Evolutionary conservation across 2,329 filamentous ascomycete species (phyloP).

Genomic region (Thelonectria blattea): DNA sequence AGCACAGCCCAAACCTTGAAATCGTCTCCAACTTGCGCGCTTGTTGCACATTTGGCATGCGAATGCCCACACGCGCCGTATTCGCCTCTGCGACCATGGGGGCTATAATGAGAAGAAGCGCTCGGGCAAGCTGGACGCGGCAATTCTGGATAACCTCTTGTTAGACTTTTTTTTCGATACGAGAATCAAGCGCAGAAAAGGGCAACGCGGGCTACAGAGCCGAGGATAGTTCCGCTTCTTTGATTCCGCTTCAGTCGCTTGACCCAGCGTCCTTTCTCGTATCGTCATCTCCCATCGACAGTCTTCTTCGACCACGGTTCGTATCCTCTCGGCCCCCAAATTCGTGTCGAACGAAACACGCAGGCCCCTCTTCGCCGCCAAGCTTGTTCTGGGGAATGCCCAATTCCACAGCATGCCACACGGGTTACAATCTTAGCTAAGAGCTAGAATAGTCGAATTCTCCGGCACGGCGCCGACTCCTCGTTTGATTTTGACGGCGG

Average conservation of each 20-base stretch:
- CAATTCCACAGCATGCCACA: constrained; percentile 23
- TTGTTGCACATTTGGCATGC: neutral
- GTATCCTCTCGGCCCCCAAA: constrained; percentile 30
- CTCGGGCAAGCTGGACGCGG: neutral
- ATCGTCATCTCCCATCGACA: constrained; percentile 24
- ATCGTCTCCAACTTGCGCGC: neutral
- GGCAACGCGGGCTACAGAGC: neutral
- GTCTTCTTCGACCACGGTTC: constrained; percentile 20
- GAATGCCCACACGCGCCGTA: constrained; percentile 4
- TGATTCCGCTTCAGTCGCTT: constrained; percentile 5
- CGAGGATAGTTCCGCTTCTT: constrained; percentile 15
- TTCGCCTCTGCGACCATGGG: constrained; percentile 7
- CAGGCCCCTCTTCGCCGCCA: constrained; percentile 8
- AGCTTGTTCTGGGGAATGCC: constrained; percentile 8
- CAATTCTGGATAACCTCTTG: constrained; percentile 8
- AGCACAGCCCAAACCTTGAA: neutral
- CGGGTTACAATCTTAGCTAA: constrained; percentile 30
- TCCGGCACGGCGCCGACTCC: constrained; percentile 1
- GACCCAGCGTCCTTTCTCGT: constrained; percentile 21
- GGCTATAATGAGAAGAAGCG: neutral
- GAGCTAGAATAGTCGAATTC: constrained; percentile 27
- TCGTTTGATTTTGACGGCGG: constrained; percentile 4
- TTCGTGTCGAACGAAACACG: constrained; percentile 3
- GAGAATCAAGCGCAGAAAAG: constrained; percentile 14
- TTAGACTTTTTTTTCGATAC: constrained; percentile 10